Conservation (phyloP, 2,329 filamentous ascomycete species). For the Lasiodiplodia citricola region DNA sequence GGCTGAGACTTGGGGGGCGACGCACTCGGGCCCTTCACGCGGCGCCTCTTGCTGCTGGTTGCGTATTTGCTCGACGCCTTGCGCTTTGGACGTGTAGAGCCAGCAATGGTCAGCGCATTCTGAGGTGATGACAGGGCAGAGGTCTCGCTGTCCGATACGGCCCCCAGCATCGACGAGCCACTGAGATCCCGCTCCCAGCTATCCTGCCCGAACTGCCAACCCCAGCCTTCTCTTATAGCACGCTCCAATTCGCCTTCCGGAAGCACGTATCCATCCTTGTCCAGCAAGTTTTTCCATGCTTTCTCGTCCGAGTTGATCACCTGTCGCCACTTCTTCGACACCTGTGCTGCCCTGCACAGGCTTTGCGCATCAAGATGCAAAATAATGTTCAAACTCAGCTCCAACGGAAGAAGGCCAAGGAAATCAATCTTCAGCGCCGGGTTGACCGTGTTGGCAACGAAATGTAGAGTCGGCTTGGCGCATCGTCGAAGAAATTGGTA, state of each 20-base stretch:
- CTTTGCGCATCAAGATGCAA: conserved; percentile 85
- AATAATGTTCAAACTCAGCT: conserved; percentile 86
- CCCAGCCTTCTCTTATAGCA: conserved; percentile 92
- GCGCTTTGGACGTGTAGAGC: conserved; percentile 44
- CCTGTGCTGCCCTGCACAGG: conserved; percentile 87
- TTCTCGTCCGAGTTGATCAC: conserved; percentile 92
- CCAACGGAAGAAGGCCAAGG: conserved; percentile 78
- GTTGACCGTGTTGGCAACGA: conserved; percentile 89
- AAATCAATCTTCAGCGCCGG: conserved; percentile 96
- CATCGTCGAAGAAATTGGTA: conserved; percentile 92
- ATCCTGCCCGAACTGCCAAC: conserved; percentile 85
- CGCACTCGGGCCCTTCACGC: conserved; percentile 58
- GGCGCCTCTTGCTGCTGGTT: conserved; percentile 58
- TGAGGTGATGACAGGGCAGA: conserved; percentile 30
- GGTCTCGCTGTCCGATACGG: conserved; percentile 49
- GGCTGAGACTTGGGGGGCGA: conserved; percentile 47
- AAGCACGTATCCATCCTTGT: conserved; percentile 79
- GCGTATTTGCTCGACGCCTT: conserved; percentile 44
- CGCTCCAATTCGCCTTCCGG: conserved; percentile 82
- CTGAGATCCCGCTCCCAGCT: conserved; percentile 84
- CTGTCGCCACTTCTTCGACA: conserved; percentile 91
- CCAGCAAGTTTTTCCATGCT: conserved; percentile 92
- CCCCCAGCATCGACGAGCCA: conserved; percentile 47
- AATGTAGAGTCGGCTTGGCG: conserved; percentile 83
- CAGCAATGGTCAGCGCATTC: conserved; percentile 22